Conservation (phyloP, 1,284 basidiomycete species). For the Mycena sp. region DNA sequence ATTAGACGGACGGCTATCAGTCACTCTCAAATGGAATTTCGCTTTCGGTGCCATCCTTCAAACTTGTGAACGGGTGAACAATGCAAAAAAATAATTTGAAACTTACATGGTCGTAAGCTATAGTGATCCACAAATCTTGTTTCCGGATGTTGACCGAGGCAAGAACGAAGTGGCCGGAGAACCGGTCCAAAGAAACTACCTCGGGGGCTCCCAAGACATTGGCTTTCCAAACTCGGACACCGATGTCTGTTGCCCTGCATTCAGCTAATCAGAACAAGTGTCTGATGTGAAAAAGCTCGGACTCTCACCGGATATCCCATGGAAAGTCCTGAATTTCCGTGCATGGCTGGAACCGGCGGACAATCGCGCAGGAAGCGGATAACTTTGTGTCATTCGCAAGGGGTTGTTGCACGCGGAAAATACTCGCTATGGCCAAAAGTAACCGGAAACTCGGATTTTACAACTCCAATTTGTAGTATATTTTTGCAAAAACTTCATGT, state of each 20-base stretch:
- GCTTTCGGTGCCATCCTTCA: too few relatives aligned
- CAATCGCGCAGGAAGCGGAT: background rate
- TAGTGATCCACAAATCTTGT: constrained; percentile 21
- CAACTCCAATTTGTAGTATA: background rate
- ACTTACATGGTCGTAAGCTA: constrained; percentile 25
- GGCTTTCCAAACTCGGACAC: constrained; percentile 17
- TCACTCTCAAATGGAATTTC: too few relatives aligned
- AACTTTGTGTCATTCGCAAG: background rate
- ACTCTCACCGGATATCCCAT: constrained; percentile 20
- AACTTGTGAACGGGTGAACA: too few relatives aligned
- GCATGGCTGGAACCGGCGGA: constrained; percentile 3
- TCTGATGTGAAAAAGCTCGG: background rate
- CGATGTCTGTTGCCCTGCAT: constrained; percentile 21
- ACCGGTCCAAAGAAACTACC: constrained; percentile 1
- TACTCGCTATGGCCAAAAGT: too few relatives aligned
- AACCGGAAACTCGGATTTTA: background rate
- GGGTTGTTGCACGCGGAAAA: constrained; percentile 6
- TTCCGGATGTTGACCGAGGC: background rate
- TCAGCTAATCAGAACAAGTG: background rate
- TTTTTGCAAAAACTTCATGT: background rate
- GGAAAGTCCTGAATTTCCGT: background rate
- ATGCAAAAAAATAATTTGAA: background rate
- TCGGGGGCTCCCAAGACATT: background rate
- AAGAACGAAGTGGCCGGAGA: constrained; percentile 27
- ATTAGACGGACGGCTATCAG: too few relatives aligned